Evolutionary conservation across 2,329 filamentous ascomycete genomes (phyloP).

Genomic region (Trichoderma endophyticum): DNA sequence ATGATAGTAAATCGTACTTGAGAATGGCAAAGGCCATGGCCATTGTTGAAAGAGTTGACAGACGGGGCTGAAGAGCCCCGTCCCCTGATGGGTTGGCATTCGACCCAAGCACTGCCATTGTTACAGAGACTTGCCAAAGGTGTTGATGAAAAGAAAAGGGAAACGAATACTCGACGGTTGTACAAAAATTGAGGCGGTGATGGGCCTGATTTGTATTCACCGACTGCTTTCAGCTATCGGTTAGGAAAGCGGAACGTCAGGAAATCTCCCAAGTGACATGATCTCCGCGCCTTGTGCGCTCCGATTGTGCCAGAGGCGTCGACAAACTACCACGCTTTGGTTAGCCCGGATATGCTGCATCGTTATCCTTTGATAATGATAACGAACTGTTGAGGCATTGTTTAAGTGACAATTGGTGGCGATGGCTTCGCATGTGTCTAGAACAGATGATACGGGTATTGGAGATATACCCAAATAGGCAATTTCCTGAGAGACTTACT

Average conservation of each 20-base stretch:
- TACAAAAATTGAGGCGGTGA: neutral
- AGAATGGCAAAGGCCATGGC: conserved; percentile 13
- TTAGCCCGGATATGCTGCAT: neutral
- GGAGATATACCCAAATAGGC: neutral
- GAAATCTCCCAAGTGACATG: conserved; percentile 1
- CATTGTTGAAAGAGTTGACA: conserved; percentile 8
- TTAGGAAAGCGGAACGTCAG: neutral
- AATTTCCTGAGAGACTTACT: conserved; percentile 1
- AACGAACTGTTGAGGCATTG: neutral
- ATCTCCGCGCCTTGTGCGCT: neutral
- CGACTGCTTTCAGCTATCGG: neutral
- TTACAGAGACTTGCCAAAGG: neutral
- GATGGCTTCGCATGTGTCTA: neutral
- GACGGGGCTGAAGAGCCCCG: conserved; percentile 10
- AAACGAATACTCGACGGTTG: neutral
- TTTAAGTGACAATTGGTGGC: neutral
- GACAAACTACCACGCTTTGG: neutral
- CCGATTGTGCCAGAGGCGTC: neutral
- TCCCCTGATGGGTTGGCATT: neutral
- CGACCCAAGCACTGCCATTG: neutral
- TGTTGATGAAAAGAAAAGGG: neutral
- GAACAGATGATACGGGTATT: neutral
- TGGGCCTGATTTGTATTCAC: conserved; percentile 14
- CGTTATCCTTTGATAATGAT: neutral
- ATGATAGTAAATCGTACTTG: neutral